Conservation (phyloP, 208 protist species). For the Trypanosoma congolense region DNA sequence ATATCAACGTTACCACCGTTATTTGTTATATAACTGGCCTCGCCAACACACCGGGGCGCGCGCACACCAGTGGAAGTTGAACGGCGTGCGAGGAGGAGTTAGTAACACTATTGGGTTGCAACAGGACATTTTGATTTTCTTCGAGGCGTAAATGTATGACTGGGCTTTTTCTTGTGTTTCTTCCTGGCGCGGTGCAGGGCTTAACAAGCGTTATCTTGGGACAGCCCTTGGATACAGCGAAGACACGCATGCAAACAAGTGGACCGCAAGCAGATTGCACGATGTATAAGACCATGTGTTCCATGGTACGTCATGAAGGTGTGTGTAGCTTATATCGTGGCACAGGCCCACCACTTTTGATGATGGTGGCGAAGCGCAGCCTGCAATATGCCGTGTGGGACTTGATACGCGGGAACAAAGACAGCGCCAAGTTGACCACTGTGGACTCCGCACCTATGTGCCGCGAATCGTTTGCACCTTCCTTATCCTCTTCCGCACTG, state of each 20-base stretch:
- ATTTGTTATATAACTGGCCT: no score
- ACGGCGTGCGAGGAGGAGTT: no score
- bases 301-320: constrained; percentile 56
- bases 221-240: constrained; percentile 86
- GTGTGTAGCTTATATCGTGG: constrained; percentile 78
- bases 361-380: constrained; percentile 79
- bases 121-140: no score
- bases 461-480: no score
- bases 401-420: constrained; percentile 24
- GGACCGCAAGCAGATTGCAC: constrained; percentile 40
- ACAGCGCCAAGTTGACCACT: neutral
- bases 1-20: no score
- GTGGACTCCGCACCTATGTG: no score
- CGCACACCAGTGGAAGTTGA: no score
- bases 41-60: no score
- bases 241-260: constrained; percentile 82
- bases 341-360: constrained; percentile 65
- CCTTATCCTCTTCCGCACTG: neutral
- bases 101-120: no score
- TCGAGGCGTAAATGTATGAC: constrained; percentile 16
- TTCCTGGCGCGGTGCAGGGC: constrained; percentile 79
- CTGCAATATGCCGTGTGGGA: constrained; percentile 85
- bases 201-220: constrained; percentile 59
- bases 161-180: constrained; percentile 27
- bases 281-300: constrained; percentile 44